Conservation (phyloP, 257 asterid genomes). For the Leptodermis oblonga region DNA sequence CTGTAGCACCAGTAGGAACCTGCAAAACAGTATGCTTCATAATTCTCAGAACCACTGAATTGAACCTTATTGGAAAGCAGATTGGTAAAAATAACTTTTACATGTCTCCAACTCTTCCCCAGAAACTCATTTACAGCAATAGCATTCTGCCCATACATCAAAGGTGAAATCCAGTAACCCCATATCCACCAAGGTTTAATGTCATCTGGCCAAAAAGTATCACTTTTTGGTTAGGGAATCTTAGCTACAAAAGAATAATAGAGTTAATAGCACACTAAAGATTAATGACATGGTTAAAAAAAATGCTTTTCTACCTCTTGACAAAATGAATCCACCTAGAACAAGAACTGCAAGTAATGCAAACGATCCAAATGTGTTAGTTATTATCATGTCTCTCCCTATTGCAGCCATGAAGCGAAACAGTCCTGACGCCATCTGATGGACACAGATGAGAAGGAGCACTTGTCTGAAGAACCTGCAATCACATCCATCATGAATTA, state of each 20-base stretch:
- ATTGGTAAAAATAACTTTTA: neutral
- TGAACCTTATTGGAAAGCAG: neutral
- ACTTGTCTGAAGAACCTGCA: slow-evolving; percentile 62
- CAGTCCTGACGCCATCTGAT: slow-evolving; percentile 86
- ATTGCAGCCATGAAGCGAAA: slow-evolving; percentile 78
- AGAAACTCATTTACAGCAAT: slow-evolving; percentile 82
- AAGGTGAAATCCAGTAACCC: slow-evolving; percentile 91
- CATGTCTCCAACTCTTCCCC: slow-evolving; percentile 63
- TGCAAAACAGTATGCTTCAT: slow-evolving; percentile 12
- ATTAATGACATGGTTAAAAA: neutral
- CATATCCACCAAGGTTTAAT: slow-evolving; percentile 72
- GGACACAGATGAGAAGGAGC: slow-evolving; percentile 61
- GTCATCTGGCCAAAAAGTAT: neutral
- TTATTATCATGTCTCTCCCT: slow-evolving; percentile 72
- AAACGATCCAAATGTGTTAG: slow-evolving; percentile 8
- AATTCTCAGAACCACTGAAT: neutral
- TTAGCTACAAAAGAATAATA: slow-evolving; percentile 24
- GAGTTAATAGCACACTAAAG: neutral
- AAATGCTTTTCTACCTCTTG: slow-evolving; percentile 9
- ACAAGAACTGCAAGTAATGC: neutral
- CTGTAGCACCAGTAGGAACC: slow-evolving; percentile 21
- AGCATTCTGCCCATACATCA: slow-evolving; percentile 89
- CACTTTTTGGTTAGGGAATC: neutral
- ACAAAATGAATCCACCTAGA: slow-evolving; percentile 9
- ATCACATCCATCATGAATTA: neutral